phyloP scores from a whole-genome alignment of 106 monocot genomes.

The Gastrodia elata region DNA sequence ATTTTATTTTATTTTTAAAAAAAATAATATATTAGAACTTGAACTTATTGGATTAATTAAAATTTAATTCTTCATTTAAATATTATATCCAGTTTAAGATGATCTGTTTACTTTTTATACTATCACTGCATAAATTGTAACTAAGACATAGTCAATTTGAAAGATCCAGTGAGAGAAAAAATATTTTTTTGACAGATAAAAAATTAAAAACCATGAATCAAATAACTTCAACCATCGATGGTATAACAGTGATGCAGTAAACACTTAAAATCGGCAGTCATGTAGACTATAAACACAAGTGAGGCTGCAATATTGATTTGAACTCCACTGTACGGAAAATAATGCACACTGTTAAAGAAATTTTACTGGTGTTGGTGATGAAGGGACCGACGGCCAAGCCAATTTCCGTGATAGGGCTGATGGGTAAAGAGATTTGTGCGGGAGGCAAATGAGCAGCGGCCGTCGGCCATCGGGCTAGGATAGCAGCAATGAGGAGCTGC shows the following conservation, averaged over 20 bases:
- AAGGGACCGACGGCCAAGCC: not conserved
- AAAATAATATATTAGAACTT: too few species aligned
- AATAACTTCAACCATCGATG: not conserved
- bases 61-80: not conserved
- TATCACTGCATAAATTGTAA: not conserved
- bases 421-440: conserved; percentile 2
- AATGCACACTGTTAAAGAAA: not conserved
- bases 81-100: not conserved
- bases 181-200: not conserved
- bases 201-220: not conserved
- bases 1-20: too few species aligned
- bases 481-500: conserved; percentile 7
- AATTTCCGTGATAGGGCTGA: not conserved
- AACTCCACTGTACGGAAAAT: not conserved
- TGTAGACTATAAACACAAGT: not conserved
- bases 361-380: conserved; percentile 8
- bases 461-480: conserved; percentile 2
- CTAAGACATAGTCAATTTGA: not conserved
- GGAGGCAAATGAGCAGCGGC: not conserved
- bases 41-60: not conserved
- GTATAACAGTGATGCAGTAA: not conserved
- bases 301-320: not conserved
- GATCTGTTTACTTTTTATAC: not conserved
- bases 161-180: not conserved
- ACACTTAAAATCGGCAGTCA: not conserved